Conservation (phyloP, 192 early-diverging fungal genomes). For the Thamnidium elegans region DNA sequence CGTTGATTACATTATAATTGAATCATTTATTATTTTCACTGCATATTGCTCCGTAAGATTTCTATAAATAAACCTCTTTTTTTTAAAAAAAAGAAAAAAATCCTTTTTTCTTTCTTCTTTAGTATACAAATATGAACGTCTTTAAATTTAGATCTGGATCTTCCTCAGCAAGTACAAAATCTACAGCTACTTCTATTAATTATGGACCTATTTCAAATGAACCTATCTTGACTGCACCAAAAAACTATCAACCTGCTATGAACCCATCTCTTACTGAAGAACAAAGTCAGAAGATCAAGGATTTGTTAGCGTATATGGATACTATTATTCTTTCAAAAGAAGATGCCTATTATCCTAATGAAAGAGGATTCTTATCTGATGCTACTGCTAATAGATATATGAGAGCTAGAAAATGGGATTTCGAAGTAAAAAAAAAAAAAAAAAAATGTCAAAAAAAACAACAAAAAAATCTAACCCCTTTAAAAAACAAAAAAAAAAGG, state of each 20-base stretch:
- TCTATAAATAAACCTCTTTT: not conserved
- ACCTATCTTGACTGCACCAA: constrained; percentile 14
- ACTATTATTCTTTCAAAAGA: constrained; percentile 15
- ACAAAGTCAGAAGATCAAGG: constrained; percentile 18
- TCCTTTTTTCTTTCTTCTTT: not conserved
- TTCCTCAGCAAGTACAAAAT: not conserved
- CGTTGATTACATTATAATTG: too few species aligned
- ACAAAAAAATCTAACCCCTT: not conserved
- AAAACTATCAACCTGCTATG: constrained; percentile 9
- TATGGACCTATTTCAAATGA: constrained; percentile 16
- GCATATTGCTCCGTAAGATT: not conserved
- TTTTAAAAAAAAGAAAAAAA: not conserved
- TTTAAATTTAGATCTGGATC: constrained; percentile 2
- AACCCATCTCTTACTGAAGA: constrained; percentile 11
- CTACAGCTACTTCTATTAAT: not conserved
- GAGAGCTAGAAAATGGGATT: constrained; percentile 28
- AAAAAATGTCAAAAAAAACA: not conserved
- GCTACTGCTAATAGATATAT: constrained; percentile 29
- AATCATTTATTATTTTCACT: too few species aligned
- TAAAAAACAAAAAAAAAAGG: constrained; percentile 5
- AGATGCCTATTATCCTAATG: constrained; percentile 26
- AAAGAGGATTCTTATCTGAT: constrained; percentile 26
- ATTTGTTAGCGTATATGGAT: constrained; percentile 12
- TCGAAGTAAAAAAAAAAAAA: constrained; percentile 18
- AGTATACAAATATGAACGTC: not conserved